Evolutionary conservation across 2,329 filamentous ascomycete species (phyloP).

Genomic region (Dactylellina drechsleri): DNA sequence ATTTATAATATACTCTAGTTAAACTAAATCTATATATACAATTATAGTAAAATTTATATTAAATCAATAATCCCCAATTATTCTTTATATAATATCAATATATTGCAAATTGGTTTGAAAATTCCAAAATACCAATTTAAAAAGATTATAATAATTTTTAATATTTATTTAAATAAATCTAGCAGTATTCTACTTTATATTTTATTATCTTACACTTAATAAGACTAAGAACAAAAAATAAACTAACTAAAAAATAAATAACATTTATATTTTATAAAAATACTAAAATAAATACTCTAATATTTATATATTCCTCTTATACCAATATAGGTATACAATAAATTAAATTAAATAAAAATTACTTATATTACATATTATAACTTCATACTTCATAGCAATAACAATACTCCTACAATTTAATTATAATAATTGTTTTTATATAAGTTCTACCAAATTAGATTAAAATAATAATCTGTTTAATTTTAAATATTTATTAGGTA

Average conservation of each 20-base stretch:
- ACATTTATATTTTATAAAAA: neutral
- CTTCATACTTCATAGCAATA: no score
- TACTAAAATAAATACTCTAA: neutral
- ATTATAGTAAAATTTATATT: neutral
- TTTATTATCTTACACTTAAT: constrained; percentile 6
- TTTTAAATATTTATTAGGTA: no score
- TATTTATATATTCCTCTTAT: neutral
- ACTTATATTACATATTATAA: no score
- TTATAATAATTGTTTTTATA: no score
- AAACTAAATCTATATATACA: constrained; percentile 8
- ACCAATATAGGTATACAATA: neutral
- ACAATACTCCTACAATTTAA: no score
- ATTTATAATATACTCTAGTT: constrained; percentile 9
- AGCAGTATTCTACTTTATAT: constrained; percentile 5
- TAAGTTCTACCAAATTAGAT: no score
- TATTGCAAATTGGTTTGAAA: neutral
- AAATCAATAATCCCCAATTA: constrained; percentile 6
- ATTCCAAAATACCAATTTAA: neutral
- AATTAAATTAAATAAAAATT: no score
- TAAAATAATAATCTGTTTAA: no score
- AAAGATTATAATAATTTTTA: no score
- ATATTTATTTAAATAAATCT: constrained; percentile 4
- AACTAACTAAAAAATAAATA: neutral
- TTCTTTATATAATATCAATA: constrained; percentile 5
- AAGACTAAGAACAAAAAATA: neutral